Evolutionary conservation across 2,329 filamentous ascomycete species (phyloP).

Genomic region (Hymenoscyphus repandus): DNA sequence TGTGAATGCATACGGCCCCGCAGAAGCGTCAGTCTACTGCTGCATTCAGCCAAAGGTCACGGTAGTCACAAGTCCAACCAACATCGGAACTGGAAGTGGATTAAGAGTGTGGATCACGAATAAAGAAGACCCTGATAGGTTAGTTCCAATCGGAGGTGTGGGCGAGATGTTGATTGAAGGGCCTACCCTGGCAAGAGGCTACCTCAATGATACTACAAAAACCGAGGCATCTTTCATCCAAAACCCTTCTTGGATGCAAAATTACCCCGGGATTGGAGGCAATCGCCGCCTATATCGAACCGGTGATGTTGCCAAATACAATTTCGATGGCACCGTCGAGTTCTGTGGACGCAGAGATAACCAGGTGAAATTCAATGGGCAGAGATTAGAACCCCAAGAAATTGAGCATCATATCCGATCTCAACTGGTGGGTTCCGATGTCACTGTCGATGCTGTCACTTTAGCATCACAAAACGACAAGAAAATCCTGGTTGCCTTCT

Average conservation of each 20-base stretch:
- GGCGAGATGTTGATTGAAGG: background rate
- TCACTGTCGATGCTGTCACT: constrained; percentile 31
- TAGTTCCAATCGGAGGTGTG: background rate
- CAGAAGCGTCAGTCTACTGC: background rate
- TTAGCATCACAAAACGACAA: constrained; percentile 11
- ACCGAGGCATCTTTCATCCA: constrained; percentile 12
- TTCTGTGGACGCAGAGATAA: constrained; percentile 59
- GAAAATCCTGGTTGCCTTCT: constrained; percentile 32
- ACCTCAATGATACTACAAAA: constrained; percentile 18
- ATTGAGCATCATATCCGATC: constrained; percentile 37
- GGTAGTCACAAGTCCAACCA: background rate
- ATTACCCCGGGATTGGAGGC: background rate
- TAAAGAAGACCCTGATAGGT: background rate
- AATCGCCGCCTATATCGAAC: constrained; percentile 30
- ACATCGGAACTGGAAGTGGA: background rate
- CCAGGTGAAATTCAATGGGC: constrained; percentile 60
- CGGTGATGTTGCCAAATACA: constrained; percentile 37
- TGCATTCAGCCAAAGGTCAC: background rate
- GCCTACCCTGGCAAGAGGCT: constrained; percentile 4
- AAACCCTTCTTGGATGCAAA: constrained; percentile 17
- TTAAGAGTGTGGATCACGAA: background rate
- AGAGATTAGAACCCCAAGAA: constrained; percentile 48
- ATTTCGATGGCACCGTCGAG: constrained; percentile 53
- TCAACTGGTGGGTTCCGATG: constrained; percentile 31
- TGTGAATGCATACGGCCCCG: background rate